Evolutionary conservation across 2,329 filamentous ascomycete species (phyloP).

Genomic region (Ophiognomonia clavigignenti-juglandacearum): DNA sequence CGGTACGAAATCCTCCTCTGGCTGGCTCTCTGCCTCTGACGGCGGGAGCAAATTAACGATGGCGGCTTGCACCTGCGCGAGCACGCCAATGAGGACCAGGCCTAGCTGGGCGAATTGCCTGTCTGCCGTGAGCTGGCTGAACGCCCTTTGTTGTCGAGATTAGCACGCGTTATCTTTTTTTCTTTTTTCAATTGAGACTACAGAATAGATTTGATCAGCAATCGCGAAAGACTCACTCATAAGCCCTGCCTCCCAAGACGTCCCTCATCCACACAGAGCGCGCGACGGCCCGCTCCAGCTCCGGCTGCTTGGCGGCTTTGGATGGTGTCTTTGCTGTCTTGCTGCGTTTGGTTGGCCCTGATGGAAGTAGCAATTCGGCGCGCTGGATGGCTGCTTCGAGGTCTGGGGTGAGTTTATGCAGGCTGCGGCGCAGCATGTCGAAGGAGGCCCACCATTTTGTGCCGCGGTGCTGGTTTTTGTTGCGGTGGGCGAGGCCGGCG

Average conservation of each 20-base stretch:
- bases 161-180: no score
- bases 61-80: conserved; percentile 53
- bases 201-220: no score
- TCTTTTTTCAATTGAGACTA: no score
- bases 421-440: conserved; percentile 63
- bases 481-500: conserved; percentile 71
- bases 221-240: conserved; percentile 44
- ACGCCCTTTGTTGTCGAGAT: no score
- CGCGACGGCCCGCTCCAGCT: conserved; percentile 11
- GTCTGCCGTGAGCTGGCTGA: conserved; percentile 67
- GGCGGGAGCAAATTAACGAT: conserved; percentile 31
- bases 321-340: conserved; percentile 27
- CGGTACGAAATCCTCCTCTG: conserved; percentile 19
- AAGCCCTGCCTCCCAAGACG: conserved; percentile 35
- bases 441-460: conserved; percentile 78
- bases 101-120: conserved; percentile 69
- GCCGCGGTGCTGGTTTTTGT: conserved; percentile 84
- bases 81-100: conserved; percentile 58
- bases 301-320: conserved; percentile 1
- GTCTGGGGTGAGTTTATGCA: conserved; percentile 47
- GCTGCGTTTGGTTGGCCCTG: conserved; percentile 13
- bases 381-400: conserved; percentile 22
- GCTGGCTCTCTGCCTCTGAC: conserved; percentile 16
- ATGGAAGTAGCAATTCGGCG: conserved; percentile 1
- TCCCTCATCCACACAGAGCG: conserved; percentile 35